Evolutionary conservation across 1,284 basidiomycete genomes (phyloP).

Genomic region (Ceratobasidium sp.): DNA sequence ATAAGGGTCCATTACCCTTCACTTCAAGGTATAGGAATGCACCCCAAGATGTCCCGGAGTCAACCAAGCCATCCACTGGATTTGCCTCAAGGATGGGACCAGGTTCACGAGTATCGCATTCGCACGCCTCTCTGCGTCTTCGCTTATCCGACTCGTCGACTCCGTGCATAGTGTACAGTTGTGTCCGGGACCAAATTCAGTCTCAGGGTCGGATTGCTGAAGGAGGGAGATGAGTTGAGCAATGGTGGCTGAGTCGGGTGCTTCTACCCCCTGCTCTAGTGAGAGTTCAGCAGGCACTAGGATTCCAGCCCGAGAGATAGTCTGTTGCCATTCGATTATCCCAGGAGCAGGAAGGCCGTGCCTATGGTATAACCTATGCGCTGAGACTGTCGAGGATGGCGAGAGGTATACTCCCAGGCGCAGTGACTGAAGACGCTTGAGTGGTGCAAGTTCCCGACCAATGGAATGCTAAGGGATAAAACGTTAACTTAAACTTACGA

Average conservation of each 20-base stretch:
- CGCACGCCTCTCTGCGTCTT: neutral
- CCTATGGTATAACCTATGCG: constrained; percentile 30
- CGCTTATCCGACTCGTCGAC: neutral
- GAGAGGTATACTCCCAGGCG: constrained; percentile 26
- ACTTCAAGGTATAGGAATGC: neutral
- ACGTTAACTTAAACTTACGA: neutral
- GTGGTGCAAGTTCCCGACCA: constrained; percentile 13
- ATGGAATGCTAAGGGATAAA: constrained; percentile 15
- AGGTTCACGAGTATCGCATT: constrained; percentile 21
- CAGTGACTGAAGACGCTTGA: constrained; percentile 21
- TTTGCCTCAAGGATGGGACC: constrained; percentile 16
- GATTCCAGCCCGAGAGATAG: neutral
- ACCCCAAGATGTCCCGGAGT: constrained; percentile 29
- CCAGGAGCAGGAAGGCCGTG: constrained; percentile 5
- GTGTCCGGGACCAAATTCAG: constrained; percentile 3
- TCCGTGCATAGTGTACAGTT: constrained; percentile 23
- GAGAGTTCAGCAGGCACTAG: neutral
- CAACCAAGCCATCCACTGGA: constrained; percentile 29
- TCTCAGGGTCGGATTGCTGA: constrained; percentile 11
- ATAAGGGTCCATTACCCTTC: too few species aligned
- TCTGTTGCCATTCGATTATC: constrained; percentile 20
- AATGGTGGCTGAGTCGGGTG: neutral
- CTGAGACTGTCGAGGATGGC: constrained; percentile 24
- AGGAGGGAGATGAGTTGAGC: constrained; percentile 34
- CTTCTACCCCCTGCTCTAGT: neutral